Percentiles rank a stretch among this genome's conserved stretches.
phyloP scores from a whole-genome alignment of 441 rosid species.

The Adansonia gregorii region DNA sequence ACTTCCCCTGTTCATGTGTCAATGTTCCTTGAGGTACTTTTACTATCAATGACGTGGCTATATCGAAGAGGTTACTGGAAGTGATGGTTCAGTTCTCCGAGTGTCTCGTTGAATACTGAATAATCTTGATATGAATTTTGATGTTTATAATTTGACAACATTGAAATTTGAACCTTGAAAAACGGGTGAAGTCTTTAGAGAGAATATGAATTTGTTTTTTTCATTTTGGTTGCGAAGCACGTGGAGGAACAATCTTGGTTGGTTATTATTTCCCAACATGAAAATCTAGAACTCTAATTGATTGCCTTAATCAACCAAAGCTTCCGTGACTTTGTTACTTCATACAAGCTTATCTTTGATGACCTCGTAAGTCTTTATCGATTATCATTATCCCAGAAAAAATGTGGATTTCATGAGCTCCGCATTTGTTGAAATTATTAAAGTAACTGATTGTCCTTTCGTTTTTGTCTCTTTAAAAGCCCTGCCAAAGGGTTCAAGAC shows the following conservation, averaged over 20 bases:
- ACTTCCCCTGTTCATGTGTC: constrained; percentile 24
- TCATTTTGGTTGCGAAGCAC: not conserved
- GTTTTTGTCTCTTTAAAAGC: not conserved
- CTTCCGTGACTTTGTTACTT: not conserved
- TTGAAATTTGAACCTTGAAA: constrained; percentile 21
- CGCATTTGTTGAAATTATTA: not conserved
- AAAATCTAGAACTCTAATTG: not conserved
- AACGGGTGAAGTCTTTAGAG: constrained; percentile 21
- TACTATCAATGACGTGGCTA: constrained; percentile 29
- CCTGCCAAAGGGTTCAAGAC: not conserved
- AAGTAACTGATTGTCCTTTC: too few species aligned
- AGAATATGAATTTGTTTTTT: not conserved
- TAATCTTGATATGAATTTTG: constrained; percentile 32
- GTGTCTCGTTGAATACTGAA: constrained; percentile 31
- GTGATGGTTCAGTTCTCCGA: constrained; percentile 17
- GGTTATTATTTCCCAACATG: not conserved
- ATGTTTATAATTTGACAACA: constrained; percentile 25
- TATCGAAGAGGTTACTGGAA: constrained; percentile 28
- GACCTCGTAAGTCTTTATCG: not conserved
- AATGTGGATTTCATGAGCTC: not conserved
- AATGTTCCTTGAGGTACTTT: constrained; percentile 12
- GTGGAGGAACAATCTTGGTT: not conserved
- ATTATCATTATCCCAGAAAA: not conserved
- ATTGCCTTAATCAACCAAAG: not conserved
- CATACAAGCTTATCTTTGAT: not conserved